Conservation (phyloP, 108 stramenopile genomes). For the Cyclotella choctawhatcheeana region DNA sequence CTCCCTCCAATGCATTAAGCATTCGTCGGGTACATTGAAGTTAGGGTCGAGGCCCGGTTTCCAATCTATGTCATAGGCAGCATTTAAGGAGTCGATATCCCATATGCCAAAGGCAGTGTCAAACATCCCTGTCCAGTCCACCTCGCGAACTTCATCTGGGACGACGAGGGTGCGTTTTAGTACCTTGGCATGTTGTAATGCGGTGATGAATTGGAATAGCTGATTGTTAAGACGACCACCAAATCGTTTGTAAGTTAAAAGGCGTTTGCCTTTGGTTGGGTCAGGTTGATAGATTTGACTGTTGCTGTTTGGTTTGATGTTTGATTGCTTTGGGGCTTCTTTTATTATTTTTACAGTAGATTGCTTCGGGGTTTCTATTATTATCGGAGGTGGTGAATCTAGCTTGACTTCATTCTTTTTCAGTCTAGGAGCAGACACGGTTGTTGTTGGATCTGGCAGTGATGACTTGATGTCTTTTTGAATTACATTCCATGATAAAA, state of each 20-base stretch:
- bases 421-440: not conserved
- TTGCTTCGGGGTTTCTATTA: not conserved
- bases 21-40: constrained; percentile 34
- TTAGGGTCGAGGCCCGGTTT: constrained; percentile 24
- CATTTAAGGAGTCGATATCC: constrained; percentile 46
- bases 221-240: constrained; percentile 54
- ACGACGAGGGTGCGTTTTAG: constrained; percentile 51
- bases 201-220: constrained; percentile 53
- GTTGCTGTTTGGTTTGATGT: constrained; percentile 3
- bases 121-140: constrained; percentile 56
- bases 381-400: not conserved
- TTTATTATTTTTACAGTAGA: not conserved
- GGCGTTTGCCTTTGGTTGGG: constrained; percentile 30
- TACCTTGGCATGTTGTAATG: constrained; percentile 49
- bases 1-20: constrained; percentile 39
- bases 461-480: not conserved
- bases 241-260: constrained; percentile 47
- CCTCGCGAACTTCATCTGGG: constrained; percentile 49
- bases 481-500: constrained; percentile 23
- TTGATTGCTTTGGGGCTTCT: not conserved
- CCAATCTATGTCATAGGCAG: constrained; percentile 46
- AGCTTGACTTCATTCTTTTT: not conserved
- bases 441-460: not conserved
- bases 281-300: constrained; percentile 43
- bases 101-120: constrained; percentile 41